phyloP scores from a whole-genome alignment of 73 alveolate species.

The Diophrys appendiculata region DNA sequence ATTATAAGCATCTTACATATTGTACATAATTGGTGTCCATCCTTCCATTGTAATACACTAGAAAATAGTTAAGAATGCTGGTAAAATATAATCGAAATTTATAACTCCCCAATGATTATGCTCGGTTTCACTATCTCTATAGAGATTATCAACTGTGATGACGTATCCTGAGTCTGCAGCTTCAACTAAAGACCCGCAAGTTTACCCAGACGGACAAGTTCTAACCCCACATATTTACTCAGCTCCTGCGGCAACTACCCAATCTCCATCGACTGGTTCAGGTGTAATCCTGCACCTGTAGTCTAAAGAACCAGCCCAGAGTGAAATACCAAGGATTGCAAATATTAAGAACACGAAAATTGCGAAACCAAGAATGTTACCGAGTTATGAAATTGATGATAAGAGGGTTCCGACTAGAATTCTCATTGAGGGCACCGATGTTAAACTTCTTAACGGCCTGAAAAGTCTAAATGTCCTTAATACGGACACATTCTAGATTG shows the following conservation, averaged over 20 bases:
- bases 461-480: slow-evolving; percentile 45
- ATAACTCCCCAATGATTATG: slow-evolving; percentile 46
- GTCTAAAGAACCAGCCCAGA: slow-evolving; percentile 23
- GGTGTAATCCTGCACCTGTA: slow-evolving; percentile 44
- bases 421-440: slow-evolving; percentile 15
- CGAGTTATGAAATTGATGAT: slow-evolving; percentile 17
- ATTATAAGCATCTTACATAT: slow-evolving; percentile 46
- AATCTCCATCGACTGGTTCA: slow-evolving; percentile 47
- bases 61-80: slow-evolving; percentile 48
- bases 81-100: slow-evolving; percentile 37
- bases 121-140: slow-evolving; percentile 17
- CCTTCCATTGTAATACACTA: slow-evolving; percentile 57
- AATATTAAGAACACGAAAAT: slow-evolving; percentile 25
- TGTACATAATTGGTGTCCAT: slow-evolving; percentile 50
- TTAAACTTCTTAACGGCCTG: slow-evolving; percentile 20
- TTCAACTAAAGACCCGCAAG: slow-evolving; percentile 19
- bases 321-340: slow-evolving; percentile 38
- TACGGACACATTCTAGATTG: not conserved
- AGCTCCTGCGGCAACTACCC: slow-evolving; percentile 24
- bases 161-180: slow-evolving; percentile 16
- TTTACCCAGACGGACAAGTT: not conserved
- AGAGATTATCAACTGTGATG: not conserved
- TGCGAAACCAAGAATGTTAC: slow-evolving; percentile 20
- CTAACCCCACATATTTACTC: slow-evolving; percentile 26
- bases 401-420: slow-evolving; percentile 30